Evolutionary conservation across 768 basidiomycete species (phyloP), one percentile per base, ranked within the genome.

Genomic region (Suillus subluteus): DNA sequence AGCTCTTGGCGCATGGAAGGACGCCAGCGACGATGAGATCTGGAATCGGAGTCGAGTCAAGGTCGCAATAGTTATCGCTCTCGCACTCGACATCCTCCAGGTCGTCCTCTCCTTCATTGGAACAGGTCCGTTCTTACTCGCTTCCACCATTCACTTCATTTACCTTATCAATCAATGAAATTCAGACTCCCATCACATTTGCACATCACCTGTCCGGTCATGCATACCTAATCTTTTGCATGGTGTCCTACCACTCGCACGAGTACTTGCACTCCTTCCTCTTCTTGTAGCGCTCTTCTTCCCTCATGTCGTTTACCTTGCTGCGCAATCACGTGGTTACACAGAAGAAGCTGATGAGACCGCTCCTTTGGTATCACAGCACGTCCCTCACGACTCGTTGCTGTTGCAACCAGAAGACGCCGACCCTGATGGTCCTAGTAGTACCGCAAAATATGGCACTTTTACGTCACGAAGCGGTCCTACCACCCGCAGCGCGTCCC

Each of bases 1-100:
- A 16, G 87, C 88, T 12, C 79, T 93, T 54, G 93, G 93, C 11
- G 84, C 91, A 15, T 94, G 88, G 87, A 93, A 94, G 77, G 92
- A 92, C 68, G 80, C 91, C 64, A 84, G 86, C 38, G 90, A 90
- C 43, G 83, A 88, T 43, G 81, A 87, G 46, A 86, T 92, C 21
- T 93, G 91, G 91, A 83, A 82, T 41, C 73, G 86, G 70, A 86
- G 74, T 67, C 83, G 87, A 58, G 76, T 92, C 71, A 91, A 83
- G 74, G 55, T 80, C 8, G 83, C 87, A 54, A 77, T 91, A 41
- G 74, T 84, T 23, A 68, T 83, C 54, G 83, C 90, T 13, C 75
- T 92, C 56, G 79, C 74, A 6, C 73, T 91, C 62, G 94, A 94
- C 73, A 76, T 89, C 38, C 83, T 81, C 1, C 83, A 91, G 54